Conservation (phyloP, 2,329 filamentous ascomycete genomes). For the Helminthosporium solani region DNA sequence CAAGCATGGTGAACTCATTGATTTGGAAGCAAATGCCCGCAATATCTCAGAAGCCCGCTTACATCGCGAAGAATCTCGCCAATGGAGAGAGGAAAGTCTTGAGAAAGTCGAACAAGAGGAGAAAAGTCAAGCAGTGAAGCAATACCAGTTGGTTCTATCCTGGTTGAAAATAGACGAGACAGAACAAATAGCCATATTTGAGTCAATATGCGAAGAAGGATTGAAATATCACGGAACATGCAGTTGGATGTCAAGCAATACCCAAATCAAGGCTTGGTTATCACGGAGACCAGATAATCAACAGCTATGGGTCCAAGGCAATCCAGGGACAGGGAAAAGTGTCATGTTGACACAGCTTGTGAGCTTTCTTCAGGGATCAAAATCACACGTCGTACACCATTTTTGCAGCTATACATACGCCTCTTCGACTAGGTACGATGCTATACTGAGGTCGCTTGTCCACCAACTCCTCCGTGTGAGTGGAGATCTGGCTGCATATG, state of each 20-base stretch:
- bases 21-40: slow-evolving; percentile 28
- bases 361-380: slow-evolving; percentile 4
- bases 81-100: slow-evolving; percentile 13
- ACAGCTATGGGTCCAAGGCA: slow-evolving; percentile 22
- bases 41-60: slow-evolving; percentile 19
- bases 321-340: slow-evolving; percentile 20
- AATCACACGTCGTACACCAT: slow-evolving; percentile 14
- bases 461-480: slow-evolving; percentile 23
- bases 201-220: slow-evolving; percentile 17
- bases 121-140: slow-evolving; percentile 5
- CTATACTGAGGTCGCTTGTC: slow-evolving; percentile 20
- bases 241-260: slow-evolving; percentile 24
- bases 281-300: slow-evolving; percentile 3
- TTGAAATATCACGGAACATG: slow-evolving; percentile 17
- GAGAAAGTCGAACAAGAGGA: slow-evolving; percentile 11
- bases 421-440: slow-evolving; percentile 11
- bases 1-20: slow-evolving; percentile 26
- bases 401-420: slow-evolving; percentile 21
- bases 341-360: slow-evolving; percentile 9
- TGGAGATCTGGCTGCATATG: slow-evolving; percentile 20
- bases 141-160: slow-evolving; percentile 16
- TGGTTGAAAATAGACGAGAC: slow-evolving; percentile 24
- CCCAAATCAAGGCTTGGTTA: slow-evolving; percentile 15
- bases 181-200: slow-evolving; percentile 11
- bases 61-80: slow-evolving; percentile 7